Evolutionary conservation across 306 rosid species (phyloP).

Genomic region (Canavalia gladiata): DNA sequence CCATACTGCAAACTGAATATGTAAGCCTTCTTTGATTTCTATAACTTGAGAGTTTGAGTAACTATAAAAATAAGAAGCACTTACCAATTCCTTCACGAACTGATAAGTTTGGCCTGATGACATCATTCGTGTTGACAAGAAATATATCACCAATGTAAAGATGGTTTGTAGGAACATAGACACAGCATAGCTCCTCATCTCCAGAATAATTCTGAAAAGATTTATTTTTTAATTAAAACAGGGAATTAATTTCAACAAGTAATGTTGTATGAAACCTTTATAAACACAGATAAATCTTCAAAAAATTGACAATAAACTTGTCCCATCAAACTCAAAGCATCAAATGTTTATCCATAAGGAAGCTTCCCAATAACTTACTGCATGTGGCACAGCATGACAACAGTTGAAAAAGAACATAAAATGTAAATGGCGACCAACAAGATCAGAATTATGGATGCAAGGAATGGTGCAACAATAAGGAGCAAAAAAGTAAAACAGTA

Average conservation of each 20-base stretch:
- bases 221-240: not conserved
- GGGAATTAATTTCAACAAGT: not conserved
- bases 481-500: not conserved
- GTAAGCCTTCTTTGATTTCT: not conserved
- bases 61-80: slow-evolving; percentile 43
- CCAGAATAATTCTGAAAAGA: slow-evolving; percentile 74
- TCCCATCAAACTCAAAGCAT: not conserved
- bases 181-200: slow-evolving; percentile 90
- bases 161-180: slow-evolving; percentile 93
- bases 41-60: slow-evolving; percentile 12
- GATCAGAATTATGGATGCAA: slow-evolving; percentile 11
- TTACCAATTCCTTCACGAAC: slow-evolving; percentile 96
- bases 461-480: not conserved
- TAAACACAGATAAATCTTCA: not conserved
- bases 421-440: not conserved
- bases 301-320: not conserved
- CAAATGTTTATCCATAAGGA: not conserved
- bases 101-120: slow-evolving; percentile 85
- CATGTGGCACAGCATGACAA: not conserved
- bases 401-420: not conserved
- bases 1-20: not conserved
- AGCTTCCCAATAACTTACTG: not conserved
- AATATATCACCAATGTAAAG: slow-evolving; percentile 91
- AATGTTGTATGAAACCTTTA: not conserved
- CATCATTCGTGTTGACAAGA: slow-evolving; percentile 77